Base-by-base conservation (phyloP, 495 filamentous ascomycete species). In the Lasiosphaeriaceae sp. region DNA sequence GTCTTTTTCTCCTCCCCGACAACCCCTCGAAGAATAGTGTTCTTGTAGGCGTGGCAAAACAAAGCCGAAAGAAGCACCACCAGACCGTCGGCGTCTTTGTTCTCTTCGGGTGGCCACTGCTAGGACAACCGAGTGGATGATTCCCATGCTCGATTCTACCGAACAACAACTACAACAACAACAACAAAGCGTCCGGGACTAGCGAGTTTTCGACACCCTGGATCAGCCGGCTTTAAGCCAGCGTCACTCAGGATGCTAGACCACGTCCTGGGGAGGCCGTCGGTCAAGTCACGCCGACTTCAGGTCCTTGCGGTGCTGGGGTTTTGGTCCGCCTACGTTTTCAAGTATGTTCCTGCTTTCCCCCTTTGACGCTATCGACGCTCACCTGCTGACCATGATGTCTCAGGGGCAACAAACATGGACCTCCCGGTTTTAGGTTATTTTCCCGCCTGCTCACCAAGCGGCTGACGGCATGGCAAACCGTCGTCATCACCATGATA, bases 181-280 rank as follows among this genome's bases (percentile, higher is more conserved):
- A 43, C 39, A 31, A 31, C 26, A 31, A 31, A 9, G 4, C 39
- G 39, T 5, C 14, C 12, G 14, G 16, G 39, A 14, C n/a, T 12
- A 17, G 5, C 39, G 39, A 43, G 39, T 12, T n/a, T 43, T 37
- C 39, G 4, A 43, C 39, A 43, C 39, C 14, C 39, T 5, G 5
- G 39, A 1, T 17, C 39, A 4, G 12, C n/a, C n/a, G 39, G 34
- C 34, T 37, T 14, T 37, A 14, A 37, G 14, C 34, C 34, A 43
- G 14, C 19, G 1, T 23, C 43, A 9, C 21, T 19, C 66, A 71
- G 39, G 23, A 80, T 80, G 77, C 70, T 80, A 61, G 94, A 98
- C 68, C 94, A 98, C 76, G 85, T 97, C 53, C 81, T 98, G 37
- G 94, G 94, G 56, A 83, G 89, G 59, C 94, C 94, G 34, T 96